Evolutionary conservation across 2,329 filamentous ascomycete genomes (phyloP), one percentile per base, ranked within the genome.

Genomic region (Trichophyton simii): DNA sequence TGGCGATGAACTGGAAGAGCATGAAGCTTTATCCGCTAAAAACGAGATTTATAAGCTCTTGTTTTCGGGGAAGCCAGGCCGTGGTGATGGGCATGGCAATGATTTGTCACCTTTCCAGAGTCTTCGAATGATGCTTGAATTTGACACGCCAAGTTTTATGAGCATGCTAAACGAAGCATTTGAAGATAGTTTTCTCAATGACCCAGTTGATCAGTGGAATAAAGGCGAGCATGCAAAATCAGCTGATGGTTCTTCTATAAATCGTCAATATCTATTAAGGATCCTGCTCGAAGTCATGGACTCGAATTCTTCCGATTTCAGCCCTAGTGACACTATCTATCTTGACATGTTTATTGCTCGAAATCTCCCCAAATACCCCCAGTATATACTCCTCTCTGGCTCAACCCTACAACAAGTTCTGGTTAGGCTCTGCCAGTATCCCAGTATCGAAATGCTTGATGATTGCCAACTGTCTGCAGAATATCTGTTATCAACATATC

Each of bases 271-370:
- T 68, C 85, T 99, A 63, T 82, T 96, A 66, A 92, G 89, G 55
- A 95, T 96, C 61, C 77, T 99, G 62, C 80, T 95, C 9, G 91
- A 96, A 71, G 87, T 96, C 31, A 95, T 99, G 89, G 88, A 86
- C 58, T 59, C 66, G 9, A 36, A 59, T 54, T 77, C 84, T 0
- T 78, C 81, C 3, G 84, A 88, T 55, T 97, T 96, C 73, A 82
- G 85, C 0, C 75, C 85, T 0, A 84, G 88, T 63, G 91, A 97
- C 70, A 91, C 88, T 11, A 89, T 99, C 61, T 99, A 96, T 73
- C 82, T 99, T 52, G 91, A 99, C 74, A 99, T 99, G 91, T 99
- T 99, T 70, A 88, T 99, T 70, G 92, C 94, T 18, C 85, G 94
- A 61, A 99, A 96, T 71, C 77, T 99, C 58, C 89, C 95, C 2